Evolutionary conservation across 2,329 filamentous ascomycete species (phyloP), one percentile per base, ranked within the genome.

Genomic region (Claviceps capensis): DNA sequence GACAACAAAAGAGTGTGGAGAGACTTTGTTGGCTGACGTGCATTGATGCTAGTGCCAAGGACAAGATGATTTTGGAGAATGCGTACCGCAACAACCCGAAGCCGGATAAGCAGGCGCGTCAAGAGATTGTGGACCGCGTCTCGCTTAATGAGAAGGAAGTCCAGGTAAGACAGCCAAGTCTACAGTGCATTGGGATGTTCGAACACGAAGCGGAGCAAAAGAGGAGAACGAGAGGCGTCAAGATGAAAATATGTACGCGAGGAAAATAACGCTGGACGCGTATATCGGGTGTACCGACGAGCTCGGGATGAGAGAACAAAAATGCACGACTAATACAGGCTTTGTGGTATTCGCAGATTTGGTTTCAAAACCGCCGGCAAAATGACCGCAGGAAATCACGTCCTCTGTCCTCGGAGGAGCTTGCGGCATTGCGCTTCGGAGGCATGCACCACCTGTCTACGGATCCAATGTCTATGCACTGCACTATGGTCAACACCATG

Each of bases 331-430:
- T 46, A 38, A 50, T 8, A 40, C 42, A 36, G 16, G 40, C 41
- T 26, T 34, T 34, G 41, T 13, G 19, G 4, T 13, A 43, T 19
- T 11, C 9, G 38, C 53, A 96, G 91, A 95, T 96, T 61, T 97
- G 91, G 91, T 96, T 96, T 70, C 91, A 96, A 64, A 96, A 96
- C 63, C 82, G 89, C 63, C 80, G 91, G 58, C 91, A 97, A 67
- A 95, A 94, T 68, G 88, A 94, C 66, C 81, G 91, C 60, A 81
- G 91, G 59, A 94, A 91, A 72, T 88, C 88, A 52, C 85, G 87
- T 59, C 89, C 90, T 47, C 76, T 95, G 40, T 80, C 87, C 30
- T 79, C 84, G 9, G 82, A 89, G 65, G 88, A 93, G 65, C 77
- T 91, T 51, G 81, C 77, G 56, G 77, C 78, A 53, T 69, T 82